Conservation (phyloP, 2,329 filamentous ascomycete species). For the Pestalotiopsis fici region DNA sequence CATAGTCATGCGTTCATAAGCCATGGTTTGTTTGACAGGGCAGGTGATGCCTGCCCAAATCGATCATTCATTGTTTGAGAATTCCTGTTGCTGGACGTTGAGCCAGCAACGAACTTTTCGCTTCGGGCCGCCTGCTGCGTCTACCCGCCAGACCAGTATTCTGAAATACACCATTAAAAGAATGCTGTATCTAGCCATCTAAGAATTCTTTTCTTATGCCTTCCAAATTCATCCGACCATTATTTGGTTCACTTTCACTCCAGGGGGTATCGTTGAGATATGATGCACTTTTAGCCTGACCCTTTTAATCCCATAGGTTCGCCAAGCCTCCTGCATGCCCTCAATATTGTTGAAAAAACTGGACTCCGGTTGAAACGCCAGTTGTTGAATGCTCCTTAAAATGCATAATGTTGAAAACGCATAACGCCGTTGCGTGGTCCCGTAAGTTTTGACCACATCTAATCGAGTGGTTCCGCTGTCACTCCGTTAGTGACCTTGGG, state of each 20-base stretch:
- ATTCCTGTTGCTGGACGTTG: neutral
- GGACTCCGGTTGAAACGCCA: constrained; percentile 28
- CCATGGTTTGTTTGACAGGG: neutral
- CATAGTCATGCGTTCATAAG: neutral
- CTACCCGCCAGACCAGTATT: neutral
- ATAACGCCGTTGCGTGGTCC: constrained; percentile 28
- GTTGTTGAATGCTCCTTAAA: constrained; percentile 26
- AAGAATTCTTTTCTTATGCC: neutral
- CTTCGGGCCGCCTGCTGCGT: neutral
- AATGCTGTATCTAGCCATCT: neutral
- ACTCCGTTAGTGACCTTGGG: constrained; percentile 25
- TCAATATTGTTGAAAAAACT: constrained; percentile 35
- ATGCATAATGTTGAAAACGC: constrained; percentile 32
- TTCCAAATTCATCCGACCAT: neutral
- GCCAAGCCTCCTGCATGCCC: constrained; percentile 21
- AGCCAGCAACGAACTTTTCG: neutral
- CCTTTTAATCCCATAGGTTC: constrained; percentile 24
- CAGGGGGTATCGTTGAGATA: constrained; percentile 45
- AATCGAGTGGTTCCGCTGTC: constrained; percentile 24
- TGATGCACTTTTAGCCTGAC: constrained; percentile 30
- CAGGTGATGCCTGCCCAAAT: neutral
- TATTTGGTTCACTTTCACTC: constrained; percentile 6
- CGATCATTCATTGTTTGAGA: neutral
- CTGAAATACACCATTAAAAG: neutral
- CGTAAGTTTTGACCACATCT: constrained; percentile 9